phyloP scores from a whole-genome alignment of 2,329 filamentous ascomycete genomes.

The Colletotrichum lindemuthianum region DNA sequence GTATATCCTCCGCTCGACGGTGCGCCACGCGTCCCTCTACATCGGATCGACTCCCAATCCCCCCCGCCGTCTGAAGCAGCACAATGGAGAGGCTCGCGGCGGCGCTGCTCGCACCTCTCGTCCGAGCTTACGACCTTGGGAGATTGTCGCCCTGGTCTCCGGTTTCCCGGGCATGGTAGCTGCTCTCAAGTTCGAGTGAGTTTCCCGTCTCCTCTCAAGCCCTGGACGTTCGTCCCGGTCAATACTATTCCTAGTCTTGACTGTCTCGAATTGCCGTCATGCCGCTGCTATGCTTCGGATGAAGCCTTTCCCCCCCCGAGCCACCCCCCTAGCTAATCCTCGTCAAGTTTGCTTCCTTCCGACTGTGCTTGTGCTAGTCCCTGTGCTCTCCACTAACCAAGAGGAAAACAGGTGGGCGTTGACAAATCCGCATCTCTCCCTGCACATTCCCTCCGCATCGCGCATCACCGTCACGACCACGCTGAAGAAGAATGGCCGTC shows the following conservation, averaged over 20 bases:
- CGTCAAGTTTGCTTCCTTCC: slow-evolving; percentile 7
- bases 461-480: slow-evolving; percentile 65
- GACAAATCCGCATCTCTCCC: slow-evolving; percentile 83
- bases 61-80: slow-evolving; percentile 83
- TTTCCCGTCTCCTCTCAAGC: slow-evolving; percentile 13
- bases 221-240: slow-evolving; percentile 13
- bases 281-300: slow-evolving; percentile 16
- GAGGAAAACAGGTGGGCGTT: slow-evolving; percentile 80
- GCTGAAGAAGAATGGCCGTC: slow-evolving; percentile 63
- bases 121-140: slow-evolving; percentile 80
- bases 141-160: slow-evolving; percentile 86
- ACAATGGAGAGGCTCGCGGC: slow-evolving; percentile 86
- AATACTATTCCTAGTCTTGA: not conserved
- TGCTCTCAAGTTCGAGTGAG: slow-evolving; percentile 91
- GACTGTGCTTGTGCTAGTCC: not conserved
- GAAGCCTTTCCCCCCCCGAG: slow-evolving; percentile 7
- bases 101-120: slow-evolving; percentile 82
- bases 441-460: slow-evolving; percentile 76
- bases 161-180: slow-evolving; percentile 90
- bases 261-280: not conserved
- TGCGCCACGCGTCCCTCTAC: slow-evolving; percentile 78
- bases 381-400: slow-evolving; percentile 1
- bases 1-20: slow-evolving; percentile 88
- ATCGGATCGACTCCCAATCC: slow-evolving; percentile 94
- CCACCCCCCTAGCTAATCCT: slow-evolving; percentile 20